phyloP scores from a whole-genome alignment of 805 yeast genomes.

The Sugiyamaella lignohabitans region DNA sequence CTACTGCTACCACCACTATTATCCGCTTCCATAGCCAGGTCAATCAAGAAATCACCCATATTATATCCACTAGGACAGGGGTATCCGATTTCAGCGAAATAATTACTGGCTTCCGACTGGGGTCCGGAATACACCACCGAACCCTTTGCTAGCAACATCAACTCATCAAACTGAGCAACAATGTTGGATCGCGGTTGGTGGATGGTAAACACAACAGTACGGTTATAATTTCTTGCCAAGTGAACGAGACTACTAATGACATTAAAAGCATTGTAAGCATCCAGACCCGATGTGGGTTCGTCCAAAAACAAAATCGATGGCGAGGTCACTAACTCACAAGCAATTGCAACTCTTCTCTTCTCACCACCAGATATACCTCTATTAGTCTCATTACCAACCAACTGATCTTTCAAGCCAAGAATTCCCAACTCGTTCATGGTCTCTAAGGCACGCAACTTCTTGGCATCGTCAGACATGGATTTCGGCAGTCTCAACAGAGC shows the following conservation, averaged over 20 bases:
- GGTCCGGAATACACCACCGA: slow-evolving; percentile 81
- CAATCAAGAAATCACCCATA: slow-evolving; percentile 89
- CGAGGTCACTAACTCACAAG: slow-evolving; percentile 85
- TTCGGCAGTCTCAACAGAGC: slow-evolving; percentile 84
- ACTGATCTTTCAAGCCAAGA: slow-evolving; percentile 69
- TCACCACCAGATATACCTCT: slow-evolving; percentile 95
- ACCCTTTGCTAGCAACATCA: slow-evolving; percentile 77
- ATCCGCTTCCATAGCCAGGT: slow-evolving; percentile 64
- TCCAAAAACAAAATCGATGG: slow-evolving; percentile 79
- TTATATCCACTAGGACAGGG: slow-evolving; percentile 85
- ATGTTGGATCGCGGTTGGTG: slow-evolving; percentile 97
- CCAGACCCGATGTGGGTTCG: slow-evolving; percentile 95
- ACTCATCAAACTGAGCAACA: slow-evolving; percentile 81
- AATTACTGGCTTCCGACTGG: slow-evolving; percentile 66
- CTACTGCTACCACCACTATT: background rate
- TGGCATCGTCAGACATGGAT: slow-evolving; percentile 64
- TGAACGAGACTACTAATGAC: slow-evolving; percentile 81
- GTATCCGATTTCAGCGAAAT: slow-evolving; percentile 69
- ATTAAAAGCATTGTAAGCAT: slow-evolving; percentile 86
- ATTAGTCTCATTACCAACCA: slow-evolving; percentile 82
- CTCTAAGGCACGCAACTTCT: slow-evolving; percentile 73
- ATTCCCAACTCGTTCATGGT: slow-evolving; percentile 83
- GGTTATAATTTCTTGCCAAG: slow-evolving; percentile 69
- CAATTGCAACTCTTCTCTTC: slow-evolving; percentile 85
- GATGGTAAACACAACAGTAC: slow-evolving; percentile 88